Percentiles rank a stretch among this genome's conserved stretches.
Conservation (phyloP, 306 rosid species). For the Trifolium subterraneum region DNA sequence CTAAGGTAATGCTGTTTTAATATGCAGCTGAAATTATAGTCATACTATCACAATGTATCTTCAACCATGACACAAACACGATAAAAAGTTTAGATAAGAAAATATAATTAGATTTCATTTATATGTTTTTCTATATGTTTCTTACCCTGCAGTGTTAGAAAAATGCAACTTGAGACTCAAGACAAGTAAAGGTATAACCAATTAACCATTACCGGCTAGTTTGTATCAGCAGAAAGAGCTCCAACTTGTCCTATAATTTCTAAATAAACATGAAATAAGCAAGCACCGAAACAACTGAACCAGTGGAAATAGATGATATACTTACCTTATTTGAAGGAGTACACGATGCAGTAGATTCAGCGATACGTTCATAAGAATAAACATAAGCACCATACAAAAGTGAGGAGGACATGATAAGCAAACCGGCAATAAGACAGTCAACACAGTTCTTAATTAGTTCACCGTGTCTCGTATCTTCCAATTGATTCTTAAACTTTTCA, state of each 20-base stretch:
- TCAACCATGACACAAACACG: neutral
- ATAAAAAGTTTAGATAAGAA: neutral
- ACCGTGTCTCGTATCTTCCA: constrained; percentile 67
- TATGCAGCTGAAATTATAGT: constrained; percentile 15
- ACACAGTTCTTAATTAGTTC: constrained; percentile 74
- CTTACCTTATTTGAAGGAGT: constrained; percentile 68
- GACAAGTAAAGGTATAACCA: constrained; percentile 2
- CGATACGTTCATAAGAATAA: constrained; percentile 62
- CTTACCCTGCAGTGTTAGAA: constrained; percentile 21
- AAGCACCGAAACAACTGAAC: constrained; percentile 19
- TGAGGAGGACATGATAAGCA: constrained; percentile 67
- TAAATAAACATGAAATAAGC: neutral
- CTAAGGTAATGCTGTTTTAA: constrained; percentile 11
- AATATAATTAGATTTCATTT: constrained; percentile 16
- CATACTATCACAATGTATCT: constrained; percentile 20
- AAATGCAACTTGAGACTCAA: neutral
- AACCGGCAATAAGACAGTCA: constrained; percentile 85
- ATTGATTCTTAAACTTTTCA: constrained; percentile 77
- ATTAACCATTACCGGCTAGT: neutral
- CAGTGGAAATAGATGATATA: constrained; percentile 15
- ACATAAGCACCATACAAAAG: constrained; percentile 71
- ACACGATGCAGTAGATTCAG: constrained; percentile 74
- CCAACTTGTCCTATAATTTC: constrained; percentile 5
- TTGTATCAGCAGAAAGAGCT: constrained; percentile 15
- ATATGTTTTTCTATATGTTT: constrained; percentile 13